These are phyloP conservation scores for Calendula officinalis DNA, from an alignment of 129 eudicot genomes.

Conservation along the genomic window DNA sequence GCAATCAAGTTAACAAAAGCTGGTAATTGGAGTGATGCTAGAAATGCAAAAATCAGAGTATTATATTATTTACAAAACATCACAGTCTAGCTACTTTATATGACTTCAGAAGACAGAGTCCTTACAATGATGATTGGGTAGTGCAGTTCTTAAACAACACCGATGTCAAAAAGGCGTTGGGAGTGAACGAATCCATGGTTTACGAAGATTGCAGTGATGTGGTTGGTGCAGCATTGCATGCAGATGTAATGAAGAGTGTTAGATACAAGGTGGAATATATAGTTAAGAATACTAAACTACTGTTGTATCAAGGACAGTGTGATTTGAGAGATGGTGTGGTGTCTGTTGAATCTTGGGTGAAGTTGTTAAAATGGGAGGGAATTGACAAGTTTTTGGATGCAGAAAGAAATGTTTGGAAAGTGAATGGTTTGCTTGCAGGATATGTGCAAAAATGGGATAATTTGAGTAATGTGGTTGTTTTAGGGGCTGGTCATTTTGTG, in stretches of 20 bases:
- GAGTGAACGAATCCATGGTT: conserved; percentile 50
- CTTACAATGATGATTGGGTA: conserved; percentile 49
- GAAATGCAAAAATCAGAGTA: conserved; percentile 46
- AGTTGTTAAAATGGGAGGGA: conserved; percentile 70
- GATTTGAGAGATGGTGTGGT: conserved; percentile 85
- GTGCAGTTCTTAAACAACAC: conserved; percentile 38
- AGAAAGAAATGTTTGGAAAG: conserved; percentile 68
- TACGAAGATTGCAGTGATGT: conserved; percentile 56
- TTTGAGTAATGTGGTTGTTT: conserved; percentile 66
- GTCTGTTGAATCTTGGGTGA: conserved; percentile 69
- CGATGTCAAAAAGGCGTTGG: conserved; percentile 51
- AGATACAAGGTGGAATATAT: conserved; percentile 75
- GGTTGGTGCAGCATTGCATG: conserved; percentile 45
- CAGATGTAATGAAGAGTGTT: conserved; percentile 90
- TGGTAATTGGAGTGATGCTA: conserved; percentile 66
- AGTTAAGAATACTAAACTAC: conserved; percentile 47
- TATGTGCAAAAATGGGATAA: conserved; percentile 63
- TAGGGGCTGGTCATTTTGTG: conserved; percentile 88
- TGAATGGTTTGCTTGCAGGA: conserved; percentile 61
- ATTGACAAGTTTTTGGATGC: conserved; percentile 46
- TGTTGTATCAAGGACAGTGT: conserved; percentile 77
- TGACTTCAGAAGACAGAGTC: conserved; percentile 54
- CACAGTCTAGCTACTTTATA: conserved; percentile 80
- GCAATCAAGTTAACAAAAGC: conserved; percentile 30
- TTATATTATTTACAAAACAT: conserved; percentile 34